phyloP scores from a whole-genome alignment of 306 rosid genomes.

The Carpinus viminea region DNA sequence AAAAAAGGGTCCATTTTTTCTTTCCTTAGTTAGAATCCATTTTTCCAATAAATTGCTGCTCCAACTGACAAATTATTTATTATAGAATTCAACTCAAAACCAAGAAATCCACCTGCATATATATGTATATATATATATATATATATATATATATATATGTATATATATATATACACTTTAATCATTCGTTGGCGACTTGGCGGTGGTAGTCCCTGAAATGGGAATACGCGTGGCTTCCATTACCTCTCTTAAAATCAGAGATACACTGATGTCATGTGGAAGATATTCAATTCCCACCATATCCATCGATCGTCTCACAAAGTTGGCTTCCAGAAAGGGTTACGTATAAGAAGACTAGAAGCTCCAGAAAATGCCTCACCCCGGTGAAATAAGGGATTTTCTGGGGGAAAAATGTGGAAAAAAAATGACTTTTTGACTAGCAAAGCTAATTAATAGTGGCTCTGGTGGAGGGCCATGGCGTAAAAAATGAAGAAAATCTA shows the following conservation, averaged over 20 bases:
- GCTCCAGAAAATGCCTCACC: background rate
- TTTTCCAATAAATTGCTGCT: too few species aligned
- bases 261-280: background rate
- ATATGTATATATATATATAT: too few species aligned
- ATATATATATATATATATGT: too few species aligned
- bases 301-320: background rate
- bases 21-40: too few species aligned
- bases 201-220: constrained; percentile 1
- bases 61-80: background rate
- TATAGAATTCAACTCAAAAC: background rate
- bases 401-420: background rate
- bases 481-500: too few species aligned
- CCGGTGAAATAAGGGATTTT: background rate
- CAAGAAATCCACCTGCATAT: background rate
- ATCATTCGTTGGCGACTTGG: background rate
- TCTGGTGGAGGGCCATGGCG: background rate
- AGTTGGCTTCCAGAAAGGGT: background rate
- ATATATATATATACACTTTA: background rate
- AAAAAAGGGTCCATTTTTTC: too few species aligned
- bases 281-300: constrained; percentile 4
- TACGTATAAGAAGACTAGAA: background rate
- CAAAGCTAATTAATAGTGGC: background rate
- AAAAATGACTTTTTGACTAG: background rate
- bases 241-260: background rate
- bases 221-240: constrained; percentile 28